Base-by-base conservation (phyloP, 2,329 filamentous ascomycete genomes). In the Huntiella savannae region DNA sequence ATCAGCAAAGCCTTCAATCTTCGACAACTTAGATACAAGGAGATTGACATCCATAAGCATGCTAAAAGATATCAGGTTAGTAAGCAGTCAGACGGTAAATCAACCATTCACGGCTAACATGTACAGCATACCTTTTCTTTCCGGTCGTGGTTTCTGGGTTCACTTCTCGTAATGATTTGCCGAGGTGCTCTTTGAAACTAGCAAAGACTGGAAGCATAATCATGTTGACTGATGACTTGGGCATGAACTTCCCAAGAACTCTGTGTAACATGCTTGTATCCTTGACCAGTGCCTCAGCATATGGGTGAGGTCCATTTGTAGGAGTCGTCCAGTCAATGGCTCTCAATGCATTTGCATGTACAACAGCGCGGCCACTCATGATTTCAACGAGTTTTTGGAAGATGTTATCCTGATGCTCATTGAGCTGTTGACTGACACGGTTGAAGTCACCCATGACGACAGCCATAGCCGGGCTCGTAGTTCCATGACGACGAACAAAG, bases 351-450 rank as follows among this genome's bases (percentile, higher is more conserved):
- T 77, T 79, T 35, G 84, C 77, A 55, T 88, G 85, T 5, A 78
- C 65, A 3, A 73, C 66, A 1, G 84, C 83, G 4, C 86, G 75
- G 1, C 75, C 76, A 47, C 77, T 80, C 82, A 95, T 92, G 44
- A 95, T 94, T 53, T 93, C 85, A 13, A 93, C 82, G 1, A 95
- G 67, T 59, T 95, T 95, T 56, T 93, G 85, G 58, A 91, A 85
- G 50, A 95, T 93, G 51, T 75, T 86, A 52, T 79, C 78, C 58
- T 93, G 86, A 57, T 95, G 87, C 57, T 95, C 87, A 57, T 93
- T 84, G 53, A 82, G 79, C 6, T 87, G 64, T 15, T 85, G 73
- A 53, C 82, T 80, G 45, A 91, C 78, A 59, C 84, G 88, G 64
- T 95, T 87, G 55, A 93, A 94, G 53, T 94, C 86, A 33, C 73